A percentile compares a stretch with the other conserved stretches of the same genome.
These are phyloP conservation scores for Trametes hirsuta DNA, from an alignment of 1,284 basidiomycete species.

Conservation along the genomic window DNA sequence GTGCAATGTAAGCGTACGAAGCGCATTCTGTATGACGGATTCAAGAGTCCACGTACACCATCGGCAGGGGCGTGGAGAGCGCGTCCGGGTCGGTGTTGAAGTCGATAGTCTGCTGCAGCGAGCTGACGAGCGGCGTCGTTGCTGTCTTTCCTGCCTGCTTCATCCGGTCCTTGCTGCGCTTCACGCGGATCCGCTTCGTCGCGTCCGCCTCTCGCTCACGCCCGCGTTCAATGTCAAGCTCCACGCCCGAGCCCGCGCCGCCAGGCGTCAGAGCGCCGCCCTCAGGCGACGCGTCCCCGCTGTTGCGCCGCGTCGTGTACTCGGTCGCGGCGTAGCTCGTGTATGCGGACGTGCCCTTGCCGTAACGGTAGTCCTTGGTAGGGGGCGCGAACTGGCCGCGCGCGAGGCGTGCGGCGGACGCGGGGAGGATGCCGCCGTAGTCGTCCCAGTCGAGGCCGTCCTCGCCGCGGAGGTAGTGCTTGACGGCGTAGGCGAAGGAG, in stretches of 20 bases:
- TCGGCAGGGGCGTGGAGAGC: slow-evolving; percentile 70
- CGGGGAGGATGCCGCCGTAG: slow-evolving; percentile 66
- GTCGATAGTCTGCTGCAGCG: slow-evolving; percentile 58
- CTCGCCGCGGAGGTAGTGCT: slow-evolving; percentile 80
- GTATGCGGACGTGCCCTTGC: slow-evolving; percentile 39
- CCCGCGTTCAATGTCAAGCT: slow-evolving; percentile 19
- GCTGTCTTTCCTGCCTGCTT: slow-evolving; percentile 34
- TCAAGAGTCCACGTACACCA: slow-evolving; percentile 53
- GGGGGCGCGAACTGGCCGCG: slow-evolving; percentile 23
- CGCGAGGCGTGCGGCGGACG: slow-evolving; percentile 49
- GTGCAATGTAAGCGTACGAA: slow-evolving; percentile 9
- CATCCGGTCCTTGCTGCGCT: slow-evolving; percentile 62
- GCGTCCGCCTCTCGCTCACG: slow-evolving; percentile 46
- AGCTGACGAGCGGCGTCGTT: slow-evolving; percentile 61
- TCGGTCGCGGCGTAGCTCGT: slow-evolving; percentile 43
- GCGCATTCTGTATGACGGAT: slow-evolving; percentile 3
- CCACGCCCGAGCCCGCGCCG: not conserved
- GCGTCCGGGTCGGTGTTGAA: slow-evolving; percentile 59
- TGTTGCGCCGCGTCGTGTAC: slow-evolving; percentile 26
- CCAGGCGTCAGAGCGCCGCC: slow-evolving; percentile 31
- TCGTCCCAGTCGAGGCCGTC: slow-evolving; percentile 72
- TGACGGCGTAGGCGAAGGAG: slow-evolving; percentile 70
- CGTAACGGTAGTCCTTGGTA: slow-evolving; percentile 24
- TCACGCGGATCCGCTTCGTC: slow-evolving; percentile 68
- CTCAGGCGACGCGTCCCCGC: slow-evolving; percentile 27